A percentile compares a stretch with the other conserved stretches of the same genome.
Conservation (phyloP, 176 grass and related monocot genomes). For the Puya raimondii region DNA sequence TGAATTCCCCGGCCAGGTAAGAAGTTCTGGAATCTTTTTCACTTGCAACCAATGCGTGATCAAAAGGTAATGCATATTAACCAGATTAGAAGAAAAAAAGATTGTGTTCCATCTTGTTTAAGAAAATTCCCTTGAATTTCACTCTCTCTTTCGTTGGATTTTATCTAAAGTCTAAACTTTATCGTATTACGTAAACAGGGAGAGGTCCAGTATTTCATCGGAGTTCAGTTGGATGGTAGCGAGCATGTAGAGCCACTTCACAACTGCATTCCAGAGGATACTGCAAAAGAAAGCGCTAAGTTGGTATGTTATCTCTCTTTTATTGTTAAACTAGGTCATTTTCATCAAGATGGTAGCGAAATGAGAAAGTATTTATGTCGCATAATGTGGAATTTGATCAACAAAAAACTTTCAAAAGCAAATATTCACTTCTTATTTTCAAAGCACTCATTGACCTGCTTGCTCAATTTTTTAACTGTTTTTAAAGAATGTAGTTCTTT, state of each 20-base stretch:
- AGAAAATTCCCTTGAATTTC: slow-evolving; percentile 16
- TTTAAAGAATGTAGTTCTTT: no score
- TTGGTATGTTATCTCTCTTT: slow-evolving; percentile 42
- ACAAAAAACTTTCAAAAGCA: no score
- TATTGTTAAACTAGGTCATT: neutral
- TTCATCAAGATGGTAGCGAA: neutral
- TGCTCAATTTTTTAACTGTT: no score
- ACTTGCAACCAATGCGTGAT: slow-evolving; percentile 95
- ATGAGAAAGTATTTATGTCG: no score
- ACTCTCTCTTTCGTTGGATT: neutral
- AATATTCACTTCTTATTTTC: no score
- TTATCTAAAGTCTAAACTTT: neutral
- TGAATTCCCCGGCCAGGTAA: slow-evolving; percentile 46
- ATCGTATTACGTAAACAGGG: slow-evolving; percentile 36
- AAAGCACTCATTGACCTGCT: no score
- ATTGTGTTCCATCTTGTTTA: slow-evolving; percentile 12
- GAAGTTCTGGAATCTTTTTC: slow-evolving; percentile 98
- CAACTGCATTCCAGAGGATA: slow-evolving; percentile 39
- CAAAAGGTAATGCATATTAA: slow-evolving; percentile 60
- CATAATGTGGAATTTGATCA: no score
- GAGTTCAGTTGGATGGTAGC: slow-evolving; percentile 94
- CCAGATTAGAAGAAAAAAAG: neutral
- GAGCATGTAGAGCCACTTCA: slow-evolving; percentile 55
- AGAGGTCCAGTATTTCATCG: slow-evolving; percentile 98
- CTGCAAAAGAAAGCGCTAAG: slow-evolving; percentile 56